Evolutionary conservation across 805 yeast genomes (phyloP).

Genomic region (Hanseniaspora meyeri): DNA sequence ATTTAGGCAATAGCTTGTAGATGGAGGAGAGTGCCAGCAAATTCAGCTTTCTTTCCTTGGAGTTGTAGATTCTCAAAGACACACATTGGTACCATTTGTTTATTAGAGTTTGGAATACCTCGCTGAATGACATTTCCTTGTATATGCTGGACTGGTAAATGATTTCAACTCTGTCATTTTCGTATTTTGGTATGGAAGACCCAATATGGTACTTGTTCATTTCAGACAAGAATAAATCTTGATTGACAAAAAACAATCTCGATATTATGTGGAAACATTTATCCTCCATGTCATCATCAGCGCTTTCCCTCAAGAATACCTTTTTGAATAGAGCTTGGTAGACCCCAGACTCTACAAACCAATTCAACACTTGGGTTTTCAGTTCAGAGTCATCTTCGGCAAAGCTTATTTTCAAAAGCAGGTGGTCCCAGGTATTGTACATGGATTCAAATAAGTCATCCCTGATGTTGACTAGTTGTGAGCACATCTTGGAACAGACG

Average conservation of each 20-base stretch:
- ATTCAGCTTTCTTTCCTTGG: constrained; percentile 59
- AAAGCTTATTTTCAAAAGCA: constrained; percentile 16
- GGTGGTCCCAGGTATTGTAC: constrained; percentile 30
- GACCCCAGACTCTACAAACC: constrained; percentile 23
- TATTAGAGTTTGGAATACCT: constrained; percentile 23
- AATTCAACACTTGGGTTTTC: constrained; percentile 18
- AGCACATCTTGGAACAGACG: constrained; percentile 39
- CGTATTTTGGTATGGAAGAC: neutral
- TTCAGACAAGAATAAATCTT: constrained; percentile 20
- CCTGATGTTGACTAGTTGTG: constrained; percentile 47
- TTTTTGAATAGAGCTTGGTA: constrained; percentile 22
- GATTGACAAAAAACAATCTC: constrained; percentile 28
- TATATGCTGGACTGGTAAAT: constrained; percentile 20
- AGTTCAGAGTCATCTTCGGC: constrained; percentile 7
- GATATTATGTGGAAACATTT: constrained; percentile 29
- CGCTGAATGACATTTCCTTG: constrained; percentile 22
- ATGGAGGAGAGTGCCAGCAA: constrained; percentile 49
- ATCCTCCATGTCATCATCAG: constrained; percentile 25
- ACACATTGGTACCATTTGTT: constrained; percentile 33
- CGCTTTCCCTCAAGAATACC: constrained; percentile 23
- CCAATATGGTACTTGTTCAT: neutral
- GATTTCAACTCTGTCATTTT: constrained; percentile 14
- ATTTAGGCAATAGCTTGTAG: constrained; percentile 26
- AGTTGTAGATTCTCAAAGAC: constrained; percentile 52
- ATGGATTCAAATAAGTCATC: constrained; percentile 52